Conservation (phyloP, 2,329 filamentous ascomycete species). For the Kalaharituber pfeilii region DNA sequence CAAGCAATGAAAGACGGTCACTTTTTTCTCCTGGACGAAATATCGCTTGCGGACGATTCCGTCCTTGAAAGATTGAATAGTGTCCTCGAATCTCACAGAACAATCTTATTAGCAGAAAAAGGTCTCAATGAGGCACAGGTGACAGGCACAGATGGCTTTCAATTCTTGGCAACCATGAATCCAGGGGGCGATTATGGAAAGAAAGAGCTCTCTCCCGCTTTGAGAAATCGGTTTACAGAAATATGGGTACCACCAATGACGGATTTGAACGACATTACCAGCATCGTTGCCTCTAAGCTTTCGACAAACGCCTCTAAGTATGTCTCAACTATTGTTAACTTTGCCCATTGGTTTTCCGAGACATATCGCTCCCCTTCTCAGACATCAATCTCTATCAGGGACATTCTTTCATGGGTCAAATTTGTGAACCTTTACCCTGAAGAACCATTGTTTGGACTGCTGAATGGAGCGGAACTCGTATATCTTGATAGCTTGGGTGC, state of each 20-base stretch:
- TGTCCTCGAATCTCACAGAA: constrained; percentile 74
- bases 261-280: constrained; percentile 65
- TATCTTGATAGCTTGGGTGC: constrained; percentile 91
- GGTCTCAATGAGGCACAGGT: constrained; percentile 70
- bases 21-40: constrained; percentile 91
- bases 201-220: constrained; percentile 82
- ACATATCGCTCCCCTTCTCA: constrained; percentile 59
- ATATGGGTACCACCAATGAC: constrained; percentile 92
- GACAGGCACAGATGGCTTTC: constrained; percentile 59
- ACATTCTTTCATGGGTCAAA: constrained; percentile 80
- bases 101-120: constrained; percentile 82
- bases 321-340: constrained; percentile 57
- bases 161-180: constrained; percentile 98
- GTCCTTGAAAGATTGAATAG: constrained; percentile 93
- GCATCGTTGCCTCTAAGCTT: constrained; percentile 71
- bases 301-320: constrained; percentile 37
- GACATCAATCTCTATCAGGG: constrained; percentile 72
- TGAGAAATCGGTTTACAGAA: constrained; percentile 93
- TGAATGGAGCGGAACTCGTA: constrained; percentile 87
- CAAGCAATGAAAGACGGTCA: constrained; percentile 80
- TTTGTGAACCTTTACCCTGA: constrained; percentile 55
- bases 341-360: constrained; percentile 82
- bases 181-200: constrained; percentile 97
- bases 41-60: constrained; percentile 92
- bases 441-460: constrained; percentile 19